Evolutionary conservation across 2,329 filamentous ascomycete species (phyloP).

Genomic region (Emmonsiellopsis sp.): DNA sequence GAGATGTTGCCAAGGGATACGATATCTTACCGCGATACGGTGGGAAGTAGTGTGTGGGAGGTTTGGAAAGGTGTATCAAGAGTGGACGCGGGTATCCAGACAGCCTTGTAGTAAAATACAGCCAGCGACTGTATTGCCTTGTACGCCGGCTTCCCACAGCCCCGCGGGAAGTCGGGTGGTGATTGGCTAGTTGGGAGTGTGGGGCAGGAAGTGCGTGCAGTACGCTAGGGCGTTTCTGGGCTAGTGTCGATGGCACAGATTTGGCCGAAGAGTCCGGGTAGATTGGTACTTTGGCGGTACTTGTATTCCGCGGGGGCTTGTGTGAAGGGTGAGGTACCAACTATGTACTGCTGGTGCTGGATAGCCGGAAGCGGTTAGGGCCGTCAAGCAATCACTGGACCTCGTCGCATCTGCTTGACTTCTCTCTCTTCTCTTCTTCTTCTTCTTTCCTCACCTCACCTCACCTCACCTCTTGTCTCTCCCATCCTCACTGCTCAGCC

Average conservation of each 20-base stretch:
- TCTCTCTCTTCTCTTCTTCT: constrained; percentile 12
- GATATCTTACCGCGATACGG: no score
- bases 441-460: constrained; percentile 6
- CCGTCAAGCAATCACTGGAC: not conserved
- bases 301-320: not conserved
- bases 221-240: no score
- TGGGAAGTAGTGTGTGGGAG: no score
- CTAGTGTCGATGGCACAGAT: no score
- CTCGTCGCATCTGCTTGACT: constrained; percentile 9
- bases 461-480: constrained; percentile 7
- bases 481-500: constrained; percentile 1
- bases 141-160: not conserved
- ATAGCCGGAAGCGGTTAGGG: not conserved
- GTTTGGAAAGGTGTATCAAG: no score
- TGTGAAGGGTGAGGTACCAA: not conserved
- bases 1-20: no score
- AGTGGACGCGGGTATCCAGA: no score
- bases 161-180: not conserved
- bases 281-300: not conserved
- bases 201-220: no score
- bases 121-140: no score
- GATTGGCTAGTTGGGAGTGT: no score
- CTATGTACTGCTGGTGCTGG: not conserved
- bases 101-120: no score
- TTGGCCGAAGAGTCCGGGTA: not conserved